Base-by-base conservation (phyloP, 2,329 filamentous ascomycete genomes). In the Remersonia thermophila region DNA sequence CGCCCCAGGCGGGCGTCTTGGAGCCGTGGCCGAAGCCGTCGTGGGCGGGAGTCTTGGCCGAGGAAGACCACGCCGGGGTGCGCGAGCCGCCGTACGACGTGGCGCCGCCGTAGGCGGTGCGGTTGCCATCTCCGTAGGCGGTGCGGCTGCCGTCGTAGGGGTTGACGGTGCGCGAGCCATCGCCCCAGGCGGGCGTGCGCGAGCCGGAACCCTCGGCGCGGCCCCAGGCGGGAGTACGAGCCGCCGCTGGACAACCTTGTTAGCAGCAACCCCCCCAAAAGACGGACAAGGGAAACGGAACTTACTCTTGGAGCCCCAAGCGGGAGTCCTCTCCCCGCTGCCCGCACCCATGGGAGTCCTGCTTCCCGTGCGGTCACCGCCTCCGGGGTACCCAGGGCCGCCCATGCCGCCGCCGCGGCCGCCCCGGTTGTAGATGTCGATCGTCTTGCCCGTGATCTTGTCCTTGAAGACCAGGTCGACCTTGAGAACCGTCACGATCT, bases 401-500 rank as follows among this genome's bases (percentile, higher is more conserved):
- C 45, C 55, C 14, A 40, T 39, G 50, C 60, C 52, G 49, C 41
- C 42, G 16, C 62, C 64, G 20, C 5, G 20, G 44, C 62, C 67
- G 42, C 58, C 67, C 27, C 62, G 61, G 8, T 58, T 58, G 42
- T 73, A 73, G 39, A 83, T 75, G 46, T 87, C 80, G 43, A 93
- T 80, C n/a, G 71, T 72, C 38, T 78, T 73, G 31, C 86, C 87
- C 3, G 81, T 89, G 37, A 80, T 60, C 43, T 73, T 83, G 65
- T 98, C 89, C 57, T 89, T 87, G 61, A 93, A 82, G 16, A 73
- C 74, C n/a, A 98, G 63, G 39, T 80, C 74, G 9, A 82, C 78
- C 54, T 93, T 93, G 14, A 77, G 73, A 26, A 96, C 75, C 7
- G 80, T 86, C 43, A 96, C 76, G 12, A 83, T 81, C 66, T 95